phyloP scores from a whole-genome alignment of 2,329 filamentous ascomycete genomes.

The Epichloe sp. region DNA sequence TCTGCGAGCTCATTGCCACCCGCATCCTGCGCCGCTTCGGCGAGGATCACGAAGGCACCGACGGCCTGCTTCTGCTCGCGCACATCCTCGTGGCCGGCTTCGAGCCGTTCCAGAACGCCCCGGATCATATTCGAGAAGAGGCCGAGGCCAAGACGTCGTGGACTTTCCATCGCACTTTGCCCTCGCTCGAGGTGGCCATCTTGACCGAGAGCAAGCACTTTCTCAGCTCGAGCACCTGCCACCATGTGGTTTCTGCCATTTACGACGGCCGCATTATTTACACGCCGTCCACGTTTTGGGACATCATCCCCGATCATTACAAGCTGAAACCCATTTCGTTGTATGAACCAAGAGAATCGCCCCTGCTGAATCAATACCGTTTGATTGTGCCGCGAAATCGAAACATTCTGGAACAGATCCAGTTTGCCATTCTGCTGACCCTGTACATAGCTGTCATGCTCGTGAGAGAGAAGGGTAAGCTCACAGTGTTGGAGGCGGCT shows the following conservation, averaged over 20 bases:
- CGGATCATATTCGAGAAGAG: conserved; percentile 48
- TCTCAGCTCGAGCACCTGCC: conserved; percentile 62
- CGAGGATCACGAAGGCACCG: conserved; percentile 59
- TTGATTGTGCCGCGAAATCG: conserved; percentile 69
- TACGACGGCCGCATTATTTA: conserved; percentile 72
- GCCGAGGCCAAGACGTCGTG: conserved; percentile 36
- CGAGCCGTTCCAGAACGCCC: conserved; percentile 74
- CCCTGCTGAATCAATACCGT: conserved; percentile 72
- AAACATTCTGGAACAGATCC: conserved; percentile 59
- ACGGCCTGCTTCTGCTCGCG: conserved; percentile 59
- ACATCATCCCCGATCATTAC: conserved; percentile 76
- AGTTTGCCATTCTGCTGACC: conserved; percentile 56
- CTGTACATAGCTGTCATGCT: conserved; percentile 65
- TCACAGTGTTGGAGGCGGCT: conserved; percentile 46
- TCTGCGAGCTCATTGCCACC: conserved; percentile 71
- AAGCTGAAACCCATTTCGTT: conserved; percentile 71
- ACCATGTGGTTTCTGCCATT: conserved; percentile 71
- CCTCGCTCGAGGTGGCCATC: conserved; percentile 72
- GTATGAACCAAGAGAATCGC: conserved; percentile 64
- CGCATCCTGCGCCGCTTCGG: conserved; percentile 67
- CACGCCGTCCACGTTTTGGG: conserved; percentile 67
- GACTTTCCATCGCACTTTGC: conserved; percentile 47
- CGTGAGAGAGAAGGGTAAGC: conserved; percentile 42
- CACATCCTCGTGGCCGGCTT: conserved; percentile 76
- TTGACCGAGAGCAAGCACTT: conserved; percentile 71